A percentile compares a stretch with the other conserved stretches of the same genome.
Conservation (phyloP, 139 green algal species). For the Mychonastes homosphaera region DNA sequence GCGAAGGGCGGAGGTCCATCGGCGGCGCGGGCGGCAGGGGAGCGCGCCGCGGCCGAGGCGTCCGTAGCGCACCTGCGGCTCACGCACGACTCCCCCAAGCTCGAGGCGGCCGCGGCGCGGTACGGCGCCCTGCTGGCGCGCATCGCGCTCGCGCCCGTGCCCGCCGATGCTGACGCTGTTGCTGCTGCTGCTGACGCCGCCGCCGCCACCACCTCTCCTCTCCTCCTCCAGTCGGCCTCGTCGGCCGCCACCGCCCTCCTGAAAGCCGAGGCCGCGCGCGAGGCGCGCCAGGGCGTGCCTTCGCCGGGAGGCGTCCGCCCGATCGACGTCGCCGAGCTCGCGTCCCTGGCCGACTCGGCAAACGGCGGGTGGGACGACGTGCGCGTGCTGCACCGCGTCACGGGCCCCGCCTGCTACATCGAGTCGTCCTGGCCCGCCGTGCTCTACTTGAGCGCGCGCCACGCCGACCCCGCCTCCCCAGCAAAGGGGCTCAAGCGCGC, state of each 20-base stretch:
- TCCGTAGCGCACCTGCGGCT: slow-evolving; percentile 30
- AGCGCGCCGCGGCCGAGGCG: slow-evolving; percentile 21
- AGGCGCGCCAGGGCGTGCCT: slow-evolving; percentile 2
- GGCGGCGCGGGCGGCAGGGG: slow-evolving; percentile 15
- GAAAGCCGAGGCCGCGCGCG: neutral
- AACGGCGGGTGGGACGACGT: slow-evolving; percentile 13
- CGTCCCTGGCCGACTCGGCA: neutral
- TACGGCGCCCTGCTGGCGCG: slow-evolving; percentile 30
- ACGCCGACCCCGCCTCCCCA: neutral
- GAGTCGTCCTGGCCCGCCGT: slow-evolving; percentile 31
- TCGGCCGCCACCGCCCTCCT: too few relatives aligned
- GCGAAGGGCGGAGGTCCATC: slow-evolving; percentile 1
- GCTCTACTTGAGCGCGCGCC: slow-evolving; percentile 33
- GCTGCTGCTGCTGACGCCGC: neutral
- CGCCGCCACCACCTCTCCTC: neutral
- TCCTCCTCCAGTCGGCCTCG: neutral
- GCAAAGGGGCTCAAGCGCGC: slow-evolving; percentile 30
- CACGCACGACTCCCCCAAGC: slow-evolving; percentile 43
- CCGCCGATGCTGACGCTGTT: neutral
- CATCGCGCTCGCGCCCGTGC: slow-evolving; percentile 2
- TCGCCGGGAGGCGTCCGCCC: slow-evolving; percentile 1
- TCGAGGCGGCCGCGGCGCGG: slow-evolving; percentile 28
- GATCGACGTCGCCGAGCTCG: neutral
- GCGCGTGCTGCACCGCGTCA: slow-evolving; percentile 24
- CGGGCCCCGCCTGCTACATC: slow-evolving; percentile 56